phyloP scores from a whole-genome alignment of 140 eudicot genomes.

The Flaveria floridana region DNA sequence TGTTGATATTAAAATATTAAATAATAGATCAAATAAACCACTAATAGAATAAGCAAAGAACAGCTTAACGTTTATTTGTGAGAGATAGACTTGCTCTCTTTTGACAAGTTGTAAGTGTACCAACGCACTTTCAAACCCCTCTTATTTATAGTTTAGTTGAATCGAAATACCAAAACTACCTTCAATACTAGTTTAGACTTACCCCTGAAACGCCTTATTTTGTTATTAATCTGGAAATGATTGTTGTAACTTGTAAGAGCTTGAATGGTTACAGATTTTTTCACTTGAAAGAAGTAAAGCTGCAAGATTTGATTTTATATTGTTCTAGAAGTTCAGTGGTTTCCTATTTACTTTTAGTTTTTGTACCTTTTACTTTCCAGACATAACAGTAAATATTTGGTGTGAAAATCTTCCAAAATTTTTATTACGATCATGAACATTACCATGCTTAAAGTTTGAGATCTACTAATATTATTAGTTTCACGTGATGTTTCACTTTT shows the following conservation, averaged over 20 bases:
- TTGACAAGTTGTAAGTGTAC: not conserved
- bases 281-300: not conserved
- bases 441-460: not conserved
- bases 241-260: not conserved
- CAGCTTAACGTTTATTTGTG: not conserved
- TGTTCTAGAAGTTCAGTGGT: not conserved
- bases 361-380: not conserved
- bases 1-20: not conserved
- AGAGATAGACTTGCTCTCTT: not conserved
- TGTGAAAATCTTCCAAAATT: not conserved
- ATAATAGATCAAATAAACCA: not conserved
- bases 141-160: not conserved
- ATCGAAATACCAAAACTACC: not conserved
- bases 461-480: not conserved
- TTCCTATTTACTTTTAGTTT: not conserved
- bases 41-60: not conserved
- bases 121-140: not conserved
- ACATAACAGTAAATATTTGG: not conserved
- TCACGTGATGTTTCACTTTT: not conserved
- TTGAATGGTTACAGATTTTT: not conserved
- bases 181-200: not conserved
- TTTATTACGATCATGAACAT: not conserved
- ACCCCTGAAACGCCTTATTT: not conserved
- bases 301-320: not conserved
- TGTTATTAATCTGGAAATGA: not conserved